These are phyloP conservation scores for Pinus tabuliformis DNA, from an alignment of 75 land plant species.

Conservation along the genomic window DNA sequence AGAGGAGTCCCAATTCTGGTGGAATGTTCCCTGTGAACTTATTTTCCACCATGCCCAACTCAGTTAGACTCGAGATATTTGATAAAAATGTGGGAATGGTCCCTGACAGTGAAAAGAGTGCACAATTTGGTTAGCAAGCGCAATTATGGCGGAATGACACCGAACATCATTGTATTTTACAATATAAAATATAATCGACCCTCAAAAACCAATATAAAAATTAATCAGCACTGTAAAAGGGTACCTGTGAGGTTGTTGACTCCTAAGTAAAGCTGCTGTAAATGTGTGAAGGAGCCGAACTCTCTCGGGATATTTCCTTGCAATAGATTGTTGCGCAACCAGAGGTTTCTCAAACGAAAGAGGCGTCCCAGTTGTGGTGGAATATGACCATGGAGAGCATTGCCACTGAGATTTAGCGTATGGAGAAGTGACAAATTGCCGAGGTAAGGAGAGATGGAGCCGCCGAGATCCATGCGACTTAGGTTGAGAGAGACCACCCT, in stretches of 20 bases:
- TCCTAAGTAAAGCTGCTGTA: constrained; percentile 53
- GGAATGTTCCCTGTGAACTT: too few relatives aligned
- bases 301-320: constrained; percentile 45
- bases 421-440: constrained; percentile 36
- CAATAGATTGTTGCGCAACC: constrained; percentile 82
- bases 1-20: too few relatives aligned
- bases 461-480: constrained; percentile 53
- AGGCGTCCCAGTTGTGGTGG: constrained; percentile 48
- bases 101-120: too few relatives aligned
- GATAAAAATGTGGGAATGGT: too few relatives aligned
- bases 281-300: constrained; percentile 27
- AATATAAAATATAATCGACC: too few relatives aligned
- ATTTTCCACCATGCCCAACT: too few relatives aligned
- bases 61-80: too few relatives aligned
- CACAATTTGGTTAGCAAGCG: too few relatives aligned
- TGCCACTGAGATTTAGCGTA: constrained; percentile 40
- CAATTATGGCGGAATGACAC: too few relatives aligned
- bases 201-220: too few relatives aligned
- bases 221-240: too few relatives aligned
- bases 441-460: constrained; percentile 48
- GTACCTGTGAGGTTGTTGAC: constrained; percentile 82
- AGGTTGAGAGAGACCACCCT: constrained; percentile 38
- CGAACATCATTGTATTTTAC: too few relatives aligned
- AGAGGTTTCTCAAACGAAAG: constrained; percentile 36
- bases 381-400: constrained; percentile 53